A percentile compares a stretch with the other conserved stretches of the same genome.
These are phyloP conservation scores for Colletotrichum sp. DNA, from an alignment of 2,329 filamentous ascomycete species.

Conservation along the genomic window DNA sequence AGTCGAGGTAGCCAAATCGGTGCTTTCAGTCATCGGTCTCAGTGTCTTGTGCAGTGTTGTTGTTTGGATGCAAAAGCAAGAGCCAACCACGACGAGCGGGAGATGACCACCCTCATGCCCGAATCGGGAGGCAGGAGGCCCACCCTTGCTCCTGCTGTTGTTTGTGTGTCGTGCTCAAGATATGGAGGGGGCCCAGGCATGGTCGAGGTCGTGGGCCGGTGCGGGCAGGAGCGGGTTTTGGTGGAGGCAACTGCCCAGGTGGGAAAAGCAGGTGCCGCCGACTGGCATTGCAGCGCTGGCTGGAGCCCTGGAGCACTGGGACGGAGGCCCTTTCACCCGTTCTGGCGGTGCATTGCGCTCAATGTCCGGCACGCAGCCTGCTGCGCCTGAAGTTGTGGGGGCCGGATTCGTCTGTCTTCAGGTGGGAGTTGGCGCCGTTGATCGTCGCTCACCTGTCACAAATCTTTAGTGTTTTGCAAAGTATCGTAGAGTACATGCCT, in stretches of 20 bases:
- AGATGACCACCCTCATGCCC: constrained; percentile 9
- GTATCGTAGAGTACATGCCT: background rate
- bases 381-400: constrained; percentile 20
- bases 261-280: background rate
- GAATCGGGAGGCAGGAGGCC: background rate
- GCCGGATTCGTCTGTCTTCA: constrained; percentile 2
- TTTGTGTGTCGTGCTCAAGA: background rate
- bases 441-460: constrained; percentile 15
- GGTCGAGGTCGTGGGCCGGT: background rate
- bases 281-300: background rate
- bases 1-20: background rate
- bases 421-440: constrained; percentile 13
- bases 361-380: constrained; percentile 1
- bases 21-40: background rate
- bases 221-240: background rate
- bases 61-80: background rate
- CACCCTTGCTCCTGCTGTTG: background rate
- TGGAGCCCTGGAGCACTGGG: background rate
- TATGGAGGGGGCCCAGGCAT: background rate
- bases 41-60: background rate
- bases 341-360: constrained; percentile 5
- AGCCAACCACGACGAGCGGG: background rate
- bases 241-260: background rate
- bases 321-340: background rate
- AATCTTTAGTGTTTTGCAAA: background rate